Evolutionary conservation across 495 filamentous ascomycete species (phyloP).

Genomic region (Annulohypoxylon moriforme): DNA sequence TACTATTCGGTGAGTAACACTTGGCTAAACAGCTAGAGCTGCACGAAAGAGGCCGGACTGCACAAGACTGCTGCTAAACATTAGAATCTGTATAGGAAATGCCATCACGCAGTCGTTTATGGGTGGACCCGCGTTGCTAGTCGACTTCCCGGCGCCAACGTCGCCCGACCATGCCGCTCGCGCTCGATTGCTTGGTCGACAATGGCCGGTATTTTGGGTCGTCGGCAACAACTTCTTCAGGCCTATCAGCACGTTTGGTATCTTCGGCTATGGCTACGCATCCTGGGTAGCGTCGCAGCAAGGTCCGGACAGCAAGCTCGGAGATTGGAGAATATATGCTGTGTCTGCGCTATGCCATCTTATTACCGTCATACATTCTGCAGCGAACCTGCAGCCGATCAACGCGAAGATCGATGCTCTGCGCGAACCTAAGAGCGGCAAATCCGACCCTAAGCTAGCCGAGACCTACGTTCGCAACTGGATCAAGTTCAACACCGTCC

Average conservation of each 20-base stretch:
- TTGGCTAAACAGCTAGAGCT: not conserved
- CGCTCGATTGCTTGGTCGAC: slow-evolving; percentile 55
- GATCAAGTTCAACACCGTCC: slow-evolving; percentile 52
- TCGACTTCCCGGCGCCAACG: slow-evolving; percentile 58
- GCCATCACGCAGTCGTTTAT: slow-evolving; percentile 65
- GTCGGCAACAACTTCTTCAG: slow-evolving; percentile 63
- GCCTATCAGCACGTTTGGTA: slow-evolving; percentile 59
- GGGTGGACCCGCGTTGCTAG: slow-evolving; percentile 60
- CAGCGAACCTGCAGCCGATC: slow-evolving; percentile 63
- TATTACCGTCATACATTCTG: slow-evolving; percentile 58
- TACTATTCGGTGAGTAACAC: slow-evolving; percentile 56
- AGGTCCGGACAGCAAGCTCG: slow-evolving; percentile 27
- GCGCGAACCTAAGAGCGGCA: slow-evolving; percentile 41
- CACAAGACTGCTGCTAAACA: slow-evolving; percentile 11
- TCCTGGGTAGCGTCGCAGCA: slow-evolving; percentile 43
- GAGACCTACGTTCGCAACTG: slow-evolving; percentile 54
- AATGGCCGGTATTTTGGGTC: slow-evolving; percentile 62
- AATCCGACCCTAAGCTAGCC: slow-evolving; percentile 48
- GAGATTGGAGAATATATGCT: slow-evolving; percentile 57
- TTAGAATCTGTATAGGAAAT: slow-evolving; percentile 50
- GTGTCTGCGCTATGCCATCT: slow-evolving; percentile 55
- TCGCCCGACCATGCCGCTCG: slow-evolving; percentile 52
- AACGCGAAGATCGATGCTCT: slow-evolving; percentile 59
- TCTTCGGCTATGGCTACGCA: slow-evolving; percentile 59
- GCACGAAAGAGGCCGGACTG: not conserved